Conservation (phyloP, 1,284 basidiomycete species). For the Trametes polyzona region DNA sequence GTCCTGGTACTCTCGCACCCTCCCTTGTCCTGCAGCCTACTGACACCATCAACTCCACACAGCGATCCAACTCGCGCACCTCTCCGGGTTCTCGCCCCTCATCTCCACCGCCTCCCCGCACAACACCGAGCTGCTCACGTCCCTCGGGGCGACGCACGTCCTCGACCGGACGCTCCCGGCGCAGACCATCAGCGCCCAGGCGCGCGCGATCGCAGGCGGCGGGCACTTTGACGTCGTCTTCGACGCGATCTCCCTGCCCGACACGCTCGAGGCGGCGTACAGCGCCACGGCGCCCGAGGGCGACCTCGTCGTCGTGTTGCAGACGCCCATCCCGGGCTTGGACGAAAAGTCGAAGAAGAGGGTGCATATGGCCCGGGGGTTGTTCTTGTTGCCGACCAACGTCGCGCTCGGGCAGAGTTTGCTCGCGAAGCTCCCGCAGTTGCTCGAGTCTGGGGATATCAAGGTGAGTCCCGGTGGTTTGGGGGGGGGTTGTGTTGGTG, state of each 20-base stretch:
- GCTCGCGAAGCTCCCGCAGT: slow-evolving; percentile 9
- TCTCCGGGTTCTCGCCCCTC: slow-evolving; percentile 53
- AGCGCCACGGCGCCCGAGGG: slow-evolving; percentile 32
- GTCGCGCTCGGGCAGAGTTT: background rate
- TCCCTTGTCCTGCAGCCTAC: background rate
- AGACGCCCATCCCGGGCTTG: background rate
- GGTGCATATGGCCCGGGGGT: background rate
- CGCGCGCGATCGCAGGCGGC: too few relatives aligned
- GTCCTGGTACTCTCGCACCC: slow-evolving; percentile 10
- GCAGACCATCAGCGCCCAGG: too few relatives aligned
- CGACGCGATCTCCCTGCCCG: slow-evolving; percentile 29
- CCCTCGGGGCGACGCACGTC: slow-evolving; percentile 31
- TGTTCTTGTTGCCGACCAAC: slow-evolving; percentile 6
- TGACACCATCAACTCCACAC: slow-evolving; percentile 1
- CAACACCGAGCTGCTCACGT: slow-evolving; percentile 45
- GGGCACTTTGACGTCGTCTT: slow-evolving; percentile 28
- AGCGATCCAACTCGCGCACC: slow-evolving; percentile 48
- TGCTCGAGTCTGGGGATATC: slow-evolving; percentile 14
- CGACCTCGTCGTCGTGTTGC: slow-evolving; percentile 22
- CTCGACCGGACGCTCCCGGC: slow-evolving; percentile 29
- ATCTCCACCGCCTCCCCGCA: slow-evolving; percentile 51
- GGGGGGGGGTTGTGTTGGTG: too few relatives aligned
- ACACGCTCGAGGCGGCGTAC: slow-evolving; percentile 29
- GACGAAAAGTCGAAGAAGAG: slow-evolving; percentile 7
- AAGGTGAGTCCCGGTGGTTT: slow-evolving; percentile 11